These are phyloP conservation scores for Lachancea dasiensis DNA, from an alignment of 805 yeast genomes.

Conservation along the genomic window DNA sequence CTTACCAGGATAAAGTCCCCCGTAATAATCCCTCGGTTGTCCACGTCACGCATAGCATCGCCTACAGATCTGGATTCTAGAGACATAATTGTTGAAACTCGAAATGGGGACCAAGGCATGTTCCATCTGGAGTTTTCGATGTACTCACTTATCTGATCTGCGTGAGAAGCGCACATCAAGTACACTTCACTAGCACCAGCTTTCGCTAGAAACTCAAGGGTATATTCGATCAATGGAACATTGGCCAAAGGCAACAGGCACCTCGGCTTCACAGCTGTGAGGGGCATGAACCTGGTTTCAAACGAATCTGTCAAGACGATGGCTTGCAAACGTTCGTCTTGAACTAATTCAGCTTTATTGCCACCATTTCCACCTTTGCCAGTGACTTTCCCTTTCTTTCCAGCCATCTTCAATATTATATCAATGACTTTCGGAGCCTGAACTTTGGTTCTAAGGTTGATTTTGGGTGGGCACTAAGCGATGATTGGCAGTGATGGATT, in stretches of 20 bases:
- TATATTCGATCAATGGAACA: slow-evolving; percentile 90
- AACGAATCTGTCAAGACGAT: slow-evolving; percentile 92
- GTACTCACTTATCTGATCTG: slow-evolving; percentile 79
- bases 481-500: no score
- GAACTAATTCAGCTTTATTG: slow-evolving; percentile 51
- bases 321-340: slow-evolving; percentile 81
- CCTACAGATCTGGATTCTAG: slow-evolving; percentile 90
- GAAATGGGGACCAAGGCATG: slow-evolving; percentile 68
- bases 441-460: no score
- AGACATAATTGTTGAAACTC: slow-evolving; percentile 70
- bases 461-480: no score
- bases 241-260: slow-evolving; percentile 90
- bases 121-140: slow-evolving; percentile 71
- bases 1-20: slow-evolving; percentile 87
- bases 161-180: slow-evolving; percentile 85
- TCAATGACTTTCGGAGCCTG: no score
- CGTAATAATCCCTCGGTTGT: slow-evolving; percentile 79
- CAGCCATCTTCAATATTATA: no score
- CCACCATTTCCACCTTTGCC: slow-evolving; percentile 10
- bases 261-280: slow-evolving; percentile 79
- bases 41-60: slow-evolving; percentile 95
- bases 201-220: slow-evolving; percentile 86
- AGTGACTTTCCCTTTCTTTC: slow-evolving; percentile 20
- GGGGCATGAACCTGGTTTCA: slow-evolving; percentile 87
- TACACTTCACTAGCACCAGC: slow-evolving; percentile 88